These are phyloP conservation scores for Thalassiosira mediterranea DNA, from an alignment of 352 stramenopile species.

Conservation along the genomic window DNA sequence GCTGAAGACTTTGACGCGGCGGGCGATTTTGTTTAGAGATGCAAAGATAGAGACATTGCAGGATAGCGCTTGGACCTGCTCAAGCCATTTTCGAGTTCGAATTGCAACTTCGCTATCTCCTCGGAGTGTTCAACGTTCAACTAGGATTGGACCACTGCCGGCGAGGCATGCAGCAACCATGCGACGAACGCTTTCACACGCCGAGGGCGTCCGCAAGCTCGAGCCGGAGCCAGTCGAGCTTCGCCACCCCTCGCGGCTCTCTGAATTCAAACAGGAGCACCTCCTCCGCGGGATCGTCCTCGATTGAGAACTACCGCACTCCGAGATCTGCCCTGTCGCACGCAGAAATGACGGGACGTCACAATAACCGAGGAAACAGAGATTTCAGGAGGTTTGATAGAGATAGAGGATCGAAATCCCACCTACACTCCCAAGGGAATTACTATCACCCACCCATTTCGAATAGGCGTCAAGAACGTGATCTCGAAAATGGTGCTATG, in stretches of 20 bases:
- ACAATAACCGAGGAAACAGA: neutral
- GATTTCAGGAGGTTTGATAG: constrained; percentile 19
- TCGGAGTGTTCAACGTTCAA: no score
- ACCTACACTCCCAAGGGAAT: neutral
- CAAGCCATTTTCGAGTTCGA: no score
- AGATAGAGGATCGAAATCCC: neutral
- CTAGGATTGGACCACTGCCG: no score
- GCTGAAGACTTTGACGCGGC: no score
- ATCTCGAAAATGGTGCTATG: neutral
- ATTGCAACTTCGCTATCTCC: no score
- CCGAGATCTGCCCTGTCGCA: neutral
- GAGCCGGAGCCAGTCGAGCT: neutral
- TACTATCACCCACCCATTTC: no score
- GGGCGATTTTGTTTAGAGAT: no score
- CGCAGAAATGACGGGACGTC: neutral
- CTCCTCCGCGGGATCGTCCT: neutral
- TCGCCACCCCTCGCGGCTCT: neutral
- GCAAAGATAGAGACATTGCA: no score
- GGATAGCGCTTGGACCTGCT: no score
- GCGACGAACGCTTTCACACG: constrained; percentile 27
- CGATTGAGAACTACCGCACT: neutral
- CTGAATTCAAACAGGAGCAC: no score
- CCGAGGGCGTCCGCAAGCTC: constrained; percentile 13
- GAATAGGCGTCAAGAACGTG: neutral
- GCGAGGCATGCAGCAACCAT: no score